phyloP scores from a whole-genome alignment of 2,329 filamentous ascomycete genomes.

The Grosmannia clavigera region DNA sequence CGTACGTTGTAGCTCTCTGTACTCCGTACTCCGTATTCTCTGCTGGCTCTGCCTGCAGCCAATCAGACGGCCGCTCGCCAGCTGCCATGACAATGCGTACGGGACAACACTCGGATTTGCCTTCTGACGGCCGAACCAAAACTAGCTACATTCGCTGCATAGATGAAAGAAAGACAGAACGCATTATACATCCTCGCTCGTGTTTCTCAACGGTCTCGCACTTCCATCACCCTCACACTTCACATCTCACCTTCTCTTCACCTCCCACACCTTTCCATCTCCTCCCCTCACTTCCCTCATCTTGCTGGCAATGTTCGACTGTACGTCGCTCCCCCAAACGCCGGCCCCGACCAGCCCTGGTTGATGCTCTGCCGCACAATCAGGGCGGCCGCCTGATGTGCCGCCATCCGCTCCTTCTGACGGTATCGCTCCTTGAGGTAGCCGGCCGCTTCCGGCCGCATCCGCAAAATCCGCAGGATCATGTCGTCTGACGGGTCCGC shows the following conservation, averaged over 20 bases:
- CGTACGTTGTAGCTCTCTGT: no score
- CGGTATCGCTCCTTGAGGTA: slow-evolving; percentile 86
- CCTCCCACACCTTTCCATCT: no score
- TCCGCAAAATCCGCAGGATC: slow-evolving; percentile 87
- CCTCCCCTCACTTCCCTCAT: slow-evolving; percentile 18
- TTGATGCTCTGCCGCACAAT: slow-evolving; percentile 85
- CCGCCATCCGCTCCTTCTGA: slow-evolving; percentile 87
- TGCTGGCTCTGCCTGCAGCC: no score
- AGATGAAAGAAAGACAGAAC: background rate
- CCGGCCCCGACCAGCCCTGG: slow-evolving; percentile 37
- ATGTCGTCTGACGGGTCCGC: slow-evolving; percentile 97
- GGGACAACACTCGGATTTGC: no score
- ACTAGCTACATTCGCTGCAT: no score
- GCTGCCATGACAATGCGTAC: no score
- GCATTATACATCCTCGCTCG: background rate
- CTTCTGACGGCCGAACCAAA: no score
- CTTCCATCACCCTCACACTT: no score
- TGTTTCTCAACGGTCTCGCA: no score
- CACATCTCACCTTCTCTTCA: no score
- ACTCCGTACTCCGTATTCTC: no score
- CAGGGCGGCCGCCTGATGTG: slow-evolving; percentile 78
- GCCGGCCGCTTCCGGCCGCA: slow-evolving; percentile 78
- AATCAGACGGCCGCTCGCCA: no score
- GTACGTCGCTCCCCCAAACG: slow-evolving; percentile 26
- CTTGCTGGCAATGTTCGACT: slow-evolving; percentile 34